Conservation (phyloP, 306 rosid genomes). For the Adenanthera pavonina region DNA sequence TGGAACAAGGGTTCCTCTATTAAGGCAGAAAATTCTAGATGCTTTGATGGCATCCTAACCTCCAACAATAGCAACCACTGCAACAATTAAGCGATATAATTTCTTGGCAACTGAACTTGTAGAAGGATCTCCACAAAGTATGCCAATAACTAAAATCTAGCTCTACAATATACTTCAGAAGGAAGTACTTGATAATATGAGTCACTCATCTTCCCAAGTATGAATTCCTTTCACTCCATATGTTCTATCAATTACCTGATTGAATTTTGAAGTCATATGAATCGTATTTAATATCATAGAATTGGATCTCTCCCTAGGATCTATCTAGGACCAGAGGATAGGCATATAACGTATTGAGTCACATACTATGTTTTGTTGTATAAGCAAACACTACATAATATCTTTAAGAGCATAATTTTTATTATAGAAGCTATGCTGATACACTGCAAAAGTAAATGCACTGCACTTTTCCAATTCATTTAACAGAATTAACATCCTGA, state of each 20-base stretch:
- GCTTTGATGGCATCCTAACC: conserved; percentile 79
- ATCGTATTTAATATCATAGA: conserved; percentile 22
- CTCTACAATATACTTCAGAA: conserved; percentile 78
- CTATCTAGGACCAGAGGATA: background rate
- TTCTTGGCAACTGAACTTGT: conserved; percentile 92
- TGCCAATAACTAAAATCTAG: conserved; percentile 73
- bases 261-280: conserved; percentile 11
- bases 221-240: conserved; percentile 41
- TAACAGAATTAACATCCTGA: too few species aligned
- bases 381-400: background rate
- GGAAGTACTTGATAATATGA: conserved; percentile 86
- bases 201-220: conserved; percentile 98
- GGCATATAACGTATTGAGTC: conserved; percentile 1
- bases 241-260: conserved; percentile 31
- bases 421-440: background rate
- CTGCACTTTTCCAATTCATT: too few species aligned
- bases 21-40: conserved; percentile 88
- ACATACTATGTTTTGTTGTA: conserved; percentile 20
- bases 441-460: too few species aligned
- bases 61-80: conserved; percentile 81
- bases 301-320: conserved; percentile 23
- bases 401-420: conserved; percentile 15
- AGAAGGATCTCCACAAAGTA: conserved; percentile 84
- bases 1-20: conserved; percentile 85
- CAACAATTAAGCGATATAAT: conserved; percentile 86